phyloP scores from a whole-genome alignment of 2,329 filamentous ascomycete genomes.

The Phaeosphaeriaceae sp. region DNA sequence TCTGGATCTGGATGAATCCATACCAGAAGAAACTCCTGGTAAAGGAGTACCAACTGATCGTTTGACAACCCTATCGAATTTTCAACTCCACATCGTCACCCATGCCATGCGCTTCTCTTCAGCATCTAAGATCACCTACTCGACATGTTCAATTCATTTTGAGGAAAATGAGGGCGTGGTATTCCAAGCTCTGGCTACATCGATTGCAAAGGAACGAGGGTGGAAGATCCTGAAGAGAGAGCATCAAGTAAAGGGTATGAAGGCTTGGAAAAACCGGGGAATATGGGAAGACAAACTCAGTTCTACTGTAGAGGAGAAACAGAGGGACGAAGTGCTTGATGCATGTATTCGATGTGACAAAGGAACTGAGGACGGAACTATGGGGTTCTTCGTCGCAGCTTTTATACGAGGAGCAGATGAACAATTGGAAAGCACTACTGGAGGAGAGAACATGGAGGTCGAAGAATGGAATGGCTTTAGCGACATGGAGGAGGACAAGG shows the following conservation, averaged over 20 bases:
- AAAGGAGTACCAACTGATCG: slow-evolving; percentile 56
- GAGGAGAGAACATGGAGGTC: slow-evolving; percentile 22
- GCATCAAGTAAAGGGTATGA: slow-evolving; percentile 78
- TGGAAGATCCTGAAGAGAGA: slow-evolving; percentile 79
- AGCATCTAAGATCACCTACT: slow-evolving; percentile 76
- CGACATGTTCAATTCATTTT: slow-evolving; percentile 87
- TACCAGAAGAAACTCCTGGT: slow-evolving; percentile 48
- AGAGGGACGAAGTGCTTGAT: slow-evolving; percentile 60
- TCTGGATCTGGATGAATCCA: slow-evolving; percentile 36
- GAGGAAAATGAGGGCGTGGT: slow-evolving; percentile 92
- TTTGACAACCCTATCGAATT: slow-evolving; percentile 74
- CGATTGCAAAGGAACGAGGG: slow-evolving; percentile 68
- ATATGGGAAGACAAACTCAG: slow-evolving; percentile 49
- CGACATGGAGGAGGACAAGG: slow-evolving; percentile 33
- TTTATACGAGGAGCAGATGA: slow-evolving; percentile 68
- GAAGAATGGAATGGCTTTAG: slow-evolving; percentile 55
- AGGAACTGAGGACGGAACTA: slow-evolving; percentile 80
- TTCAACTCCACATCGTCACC: slow-evolving; percentile 80
- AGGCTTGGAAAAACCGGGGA: slow-evolving; percentile 71
- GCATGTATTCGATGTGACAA: slow-evolving; percentile 84
- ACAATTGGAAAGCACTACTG: slow-evolving; percentile 1
- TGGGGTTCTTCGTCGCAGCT: slow-evolving; percentile 94
- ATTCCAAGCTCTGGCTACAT: slow-evolving; percentile 70
- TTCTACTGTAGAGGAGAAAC: slow-evolving; percentile 50
- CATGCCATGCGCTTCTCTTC: slow-evolving; percentile 85